These are phyloP conservation scores for Vitis hybrid DNA, from an alignment of 177 flowering plant species.

Conservation along the genomic window DNA sequence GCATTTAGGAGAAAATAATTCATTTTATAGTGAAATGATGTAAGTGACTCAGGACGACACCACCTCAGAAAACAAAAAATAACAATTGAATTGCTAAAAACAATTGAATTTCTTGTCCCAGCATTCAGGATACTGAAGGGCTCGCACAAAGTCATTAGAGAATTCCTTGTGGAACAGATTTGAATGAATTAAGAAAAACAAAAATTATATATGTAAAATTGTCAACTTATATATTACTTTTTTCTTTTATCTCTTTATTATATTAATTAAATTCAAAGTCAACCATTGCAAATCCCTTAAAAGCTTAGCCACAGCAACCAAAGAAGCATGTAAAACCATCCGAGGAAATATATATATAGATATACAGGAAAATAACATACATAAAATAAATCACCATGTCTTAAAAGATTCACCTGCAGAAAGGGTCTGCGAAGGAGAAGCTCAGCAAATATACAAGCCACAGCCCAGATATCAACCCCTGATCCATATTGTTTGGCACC, in stretches of 20 bases:
- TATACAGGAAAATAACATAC: background rate
- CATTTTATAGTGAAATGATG: too few species aligned
- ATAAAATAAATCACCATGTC: background rate
- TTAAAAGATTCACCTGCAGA: background rate
- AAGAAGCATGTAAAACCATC: background rate
- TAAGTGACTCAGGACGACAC: too few species aligned
- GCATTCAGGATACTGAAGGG: background rate
- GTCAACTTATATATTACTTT: background rate
- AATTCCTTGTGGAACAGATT: background rate
- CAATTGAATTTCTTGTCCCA: background rate
- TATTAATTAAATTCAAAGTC: background rate
- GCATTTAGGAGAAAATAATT: background rate
- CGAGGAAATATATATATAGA: background rate
- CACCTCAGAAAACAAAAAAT: too few species aligned
- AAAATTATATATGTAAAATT: background rate
- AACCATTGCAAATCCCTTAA: background rate
- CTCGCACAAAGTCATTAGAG: background rate
- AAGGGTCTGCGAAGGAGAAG: slow-evolving; percentile 5
- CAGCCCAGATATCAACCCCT: slow-evolving; percentile 7
- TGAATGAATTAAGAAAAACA: too few species aligned
- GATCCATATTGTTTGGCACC: slow-evolving; percentile 5
- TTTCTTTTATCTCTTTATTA: too few species aligned
- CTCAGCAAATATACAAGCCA: slow-evolving; percentile 5
- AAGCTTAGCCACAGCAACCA: background rate
- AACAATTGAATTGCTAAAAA: too few species aligned